A percentile compares a stretch with the other conserved stretches of the same genome.
Evolutionary conservation across 139 green algal genomes (phyloP).

Genomic region (Tetraselmis striata): DNA sequence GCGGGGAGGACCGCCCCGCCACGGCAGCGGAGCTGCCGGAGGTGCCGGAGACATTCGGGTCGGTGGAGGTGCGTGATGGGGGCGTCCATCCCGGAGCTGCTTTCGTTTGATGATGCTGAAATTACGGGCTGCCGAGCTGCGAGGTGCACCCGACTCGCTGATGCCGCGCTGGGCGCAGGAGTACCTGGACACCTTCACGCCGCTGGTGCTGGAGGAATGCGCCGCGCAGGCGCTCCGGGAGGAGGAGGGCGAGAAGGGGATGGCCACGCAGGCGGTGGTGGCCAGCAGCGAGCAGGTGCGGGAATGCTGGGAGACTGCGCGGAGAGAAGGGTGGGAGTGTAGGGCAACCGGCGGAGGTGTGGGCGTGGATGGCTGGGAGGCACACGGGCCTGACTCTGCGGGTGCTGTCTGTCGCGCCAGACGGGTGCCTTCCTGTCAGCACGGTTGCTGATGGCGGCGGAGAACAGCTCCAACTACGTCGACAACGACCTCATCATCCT

Average conservation of each 20-base stretch:
- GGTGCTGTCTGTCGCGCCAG: slow-evolving; percentile 5
- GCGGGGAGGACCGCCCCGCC: slow-evolving; percentile 15
- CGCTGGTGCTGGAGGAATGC: slow-evolving; percentile 78
- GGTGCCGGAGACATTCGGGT: slow-evolving; percentile 41
- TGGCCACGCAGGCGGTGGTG: slow-evolving; percentile 29
- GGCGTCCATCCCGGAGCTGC: neutral
- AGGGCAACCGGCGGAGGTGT: neutral
- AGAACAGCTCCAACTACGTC: slow-evolving; percentile 17
- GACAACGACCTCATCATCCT: slow-evolving; percentile 84
- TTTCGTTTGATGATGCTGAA: neutral
- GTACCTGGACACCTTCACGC: slow-evolving; percentile 61
- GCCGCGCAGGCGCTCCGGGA: slow-evolving; percentile 56
- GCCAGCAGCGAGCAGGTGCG: neutral
- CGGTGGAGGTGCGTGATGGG: slow-evolving; percentile 21
- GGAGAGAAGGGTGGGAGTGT: neutral
- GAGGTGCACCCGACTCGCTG: neutral
- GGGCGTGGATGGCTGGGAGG: neutral
- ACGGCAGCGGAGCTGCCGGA: slow-evolving; percentile 24
- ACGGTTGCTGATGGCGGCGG: neutral
- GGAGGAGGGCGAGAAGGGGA: slow-evolving; percentile 51
- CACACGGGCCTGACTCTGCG: neutral
- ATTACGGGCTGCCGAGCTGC: no score
- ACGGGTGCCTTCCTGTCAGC: slow-evolving; percentile 3
- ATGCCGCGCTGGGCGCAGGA: slow-evolving; percentile 22
- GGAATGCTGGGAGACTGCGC: neutral